Conservation (phyloP, 805 yeast genomes). For the Candida vartiovaarae region DNA sequence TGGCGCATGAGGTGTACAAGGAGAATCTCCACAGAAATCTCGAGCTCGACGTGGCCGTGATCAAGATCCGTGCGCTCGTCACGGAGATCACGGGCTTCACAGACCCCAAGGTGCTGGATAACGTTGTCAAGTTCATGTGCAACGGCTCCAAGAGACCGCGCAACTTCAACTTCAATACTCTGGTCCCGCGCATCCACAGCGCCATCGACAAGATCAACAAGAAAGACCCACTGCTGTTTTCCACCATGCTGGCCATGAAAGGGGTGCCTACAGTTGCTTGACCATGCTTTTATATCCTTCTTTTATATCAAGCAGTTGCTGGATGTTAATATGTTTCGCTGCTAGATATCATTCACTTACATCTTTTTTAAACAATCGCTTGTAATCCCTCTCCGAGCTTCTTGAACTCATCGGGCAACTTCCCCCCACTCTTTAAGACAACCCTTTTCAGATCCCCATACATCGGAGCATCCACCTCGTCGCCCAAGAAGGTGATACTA, state of each 20-base stretch:
- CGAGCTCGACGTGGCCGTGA: neutral
- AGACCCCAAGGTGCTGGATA: neutral
- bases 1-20: constrained; percentile 1
- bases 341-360: neutral
- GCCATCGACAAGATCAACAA: too few relatives aligned
- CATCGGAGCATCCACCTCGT: constrained; percentile 57
- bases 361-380: constrained; percentile 6
- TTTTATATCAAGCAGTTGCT: neutral
- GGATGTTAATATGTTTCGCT: neutral
- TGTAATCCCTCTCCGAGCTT: constrained; percentile 5
- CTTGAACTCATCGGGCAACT: constrained; percentile 17
- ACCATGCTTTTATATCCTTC: neutral
- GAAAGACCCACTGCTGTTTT: too few relatives aligned
- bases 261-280: too few relatives aligned
- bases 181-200: neutral
- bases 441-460: constrained; percentile 18
- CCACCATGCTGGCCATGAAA: too few relatives aligned
- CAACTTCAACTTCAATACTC: neutral
- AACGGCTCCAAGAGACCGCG: neutral
- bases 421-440: constrained; percentile 15
- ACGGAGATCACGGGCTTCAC: neutral
- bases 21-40: constrained; percentile 1
- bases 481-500: constrained; percentile 66
- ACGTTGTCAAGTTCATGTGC: neutral
- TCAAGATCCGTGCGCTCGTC: neutral